phyloP scores from a whole-genome alignment of 1,139 yeast genomes.

The Nakaseomyces bracarensis region DNA sequence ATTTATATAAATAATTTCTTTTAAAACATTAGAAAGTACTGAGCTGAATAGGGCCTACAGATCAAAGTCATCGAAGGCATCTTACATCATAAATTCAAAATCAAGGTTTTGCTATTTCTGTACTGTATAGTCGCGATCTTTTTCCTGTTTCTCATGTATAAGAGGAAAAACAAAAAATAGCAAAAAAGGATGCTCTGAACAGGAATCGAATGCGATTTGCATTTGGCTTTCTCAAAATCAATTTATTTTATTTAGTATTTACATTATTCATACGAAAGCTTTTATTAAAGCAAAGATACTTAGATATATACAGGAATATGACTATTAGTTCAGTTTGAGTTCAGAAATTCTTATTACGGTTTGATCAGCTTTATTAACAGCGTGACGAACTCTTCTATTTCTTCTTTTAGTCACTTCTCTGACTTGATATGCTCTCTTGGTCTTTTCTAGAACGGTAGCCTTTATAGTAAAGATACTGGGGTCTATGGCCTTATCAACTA shows the following conservation, averaged over 20 bases:
- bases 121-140: no score
- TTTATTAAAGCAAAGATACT: not conserved
- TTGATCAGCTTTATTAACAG: constrained; percentile 67
- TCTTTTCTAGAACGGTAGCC: constrained; percentile 79
- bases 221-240: no score
- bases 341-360: constrained; percentile 79
- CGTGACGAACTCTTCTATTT: constrained; percentile 75
- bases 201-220: not conserved
- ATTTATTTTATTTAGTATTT: not conserved
- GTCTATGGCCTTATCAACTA: constrained; percentile 47
- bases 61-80: no score
- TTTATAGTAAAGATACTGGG: constrained; percentile 49
- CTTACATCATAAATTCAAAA: no score
- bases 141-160: no score
- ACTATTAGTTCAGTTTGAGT: constrained; percentile 39
- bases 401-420: constrained; percentile 67
- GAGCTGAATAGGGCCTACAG: no score
- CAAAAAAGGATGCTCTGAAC: not conserved
- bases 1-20: no score
- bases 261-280: no score
- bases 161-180: no score
- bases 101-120: no score
- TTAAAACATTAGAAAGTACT: no score
- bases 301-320: not conserved
- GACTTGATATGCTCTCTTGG: constrained; percentile 69